phyloP scores from a whole-genome alignment of 495 filamentous ascomycete genomes.

The Schizothecium vesticola region DNA sequence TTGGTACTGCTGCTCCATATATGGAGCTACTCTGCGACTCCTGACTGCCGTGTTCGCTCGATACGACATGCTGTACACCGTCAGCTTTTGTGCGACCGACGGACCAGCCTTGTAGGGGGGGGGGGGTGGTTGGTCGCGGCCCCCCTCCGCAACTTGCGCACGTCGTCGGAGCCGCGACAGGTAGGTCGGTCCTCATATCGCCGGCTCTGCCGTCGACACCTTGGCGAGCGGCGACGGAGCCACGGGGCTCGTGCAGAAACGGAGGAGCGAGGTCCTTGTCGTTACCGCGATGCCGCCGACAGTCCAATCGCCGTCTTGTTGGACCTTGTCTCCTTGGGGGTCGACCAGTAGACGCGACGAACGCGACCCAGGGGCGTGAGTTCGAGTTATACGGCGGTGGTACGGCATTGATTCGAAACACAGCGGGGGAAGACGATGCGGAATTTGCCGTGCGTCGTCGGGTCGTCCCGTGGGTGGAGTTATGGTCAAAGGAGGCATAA shows the following conservation, averaged over 20 bases:
- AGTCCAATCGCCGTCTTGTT: background rate
- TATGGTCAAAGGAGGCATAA: background rate
- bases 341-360: background rate
- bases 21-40: background rate
- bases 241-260: background rate
- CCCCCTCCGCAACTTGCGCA: background rate
- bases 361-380: background rate
- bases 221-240: background rate
- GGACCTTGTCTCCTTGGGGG: background rate
- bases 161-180: background rate
- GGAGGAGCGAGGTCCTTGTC: background rate
- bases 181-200: background rate
- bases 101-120: background rate
- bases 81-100: background rate
- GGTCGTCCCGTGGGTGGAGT: background rate
- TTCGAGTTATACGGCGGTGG: background rate
- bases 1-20: background rate
- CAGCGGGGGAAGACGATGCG: background rate
- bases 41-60: background rate
- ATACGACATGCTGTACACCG: background rate
- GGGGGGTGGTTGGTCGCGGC: background rate
- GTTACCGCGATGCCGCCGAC: background rate
- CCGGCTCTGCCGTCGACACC: background rate
- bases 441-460: background rate
- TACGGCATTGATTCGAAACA: background rate